phyloP scores from a whole-genome alignment of 768 basidiomycete species.

The Suillus subalutaceus region DNA sequence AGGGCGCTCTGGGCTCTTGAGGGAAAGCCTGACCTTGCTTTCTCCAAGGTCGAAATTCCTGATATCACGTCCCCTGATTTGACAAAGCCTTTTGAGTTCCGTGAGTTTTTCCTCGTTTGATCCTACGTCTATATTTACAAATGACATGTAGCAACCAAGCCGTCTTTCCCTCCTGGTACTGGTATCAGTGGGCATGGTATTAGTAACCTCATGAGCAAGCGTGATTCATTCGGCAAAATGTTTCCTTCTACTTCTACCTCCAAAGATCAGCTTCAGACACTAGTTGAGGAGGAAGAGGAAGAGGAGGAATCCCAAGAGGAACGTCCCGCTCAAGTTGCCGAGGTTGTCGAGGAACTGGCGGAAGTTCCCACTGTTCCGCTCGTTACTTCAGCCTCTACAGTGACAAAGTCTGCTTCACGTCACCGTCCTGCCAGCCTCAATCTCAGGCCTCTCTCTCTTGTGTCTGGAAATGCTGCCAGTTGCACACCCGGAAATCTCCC shows the following conservation, averaged over 20 bases:
- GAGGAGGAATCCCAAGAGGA: constrained; percentile 20
- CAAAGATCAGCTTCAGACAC: constrained; percentile 78
- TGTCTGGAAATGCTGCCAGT: constrained; percentile 50
- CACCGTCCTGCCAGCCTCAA: constrained; percentile 68
- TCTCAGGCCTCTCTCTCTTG: constrained; percentile 73
- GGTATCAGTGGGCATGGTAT: constrained; percentile 43
- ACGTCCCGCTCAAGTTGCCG: constrained; percentile 20
- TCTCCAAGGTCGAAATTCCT: constrained; percentile 82
- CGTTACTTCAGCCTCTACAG: constrained; percentile 34
- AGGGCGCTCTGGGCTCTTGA: constrained; percentile 87
- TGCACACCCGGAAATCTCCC: constrained; percentile 44
- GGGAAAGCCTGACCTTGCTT: constrained; percentile 73
- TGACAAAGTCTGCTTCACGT: constrained; percentile 45
- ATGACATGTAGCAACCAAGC: constrained; percentile 53
- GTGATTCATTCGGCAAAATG: constrained; percentile 80
- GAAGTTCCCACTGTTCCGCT: constrained; percentile 30
- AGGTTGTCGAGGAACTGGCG: constrained; percentile 16
- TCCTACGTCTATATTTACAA: constrained; percentile 5
- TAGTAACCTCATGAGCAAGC: constrained; percentile 57
- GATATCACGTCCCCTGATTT: constrained; percentile 66
- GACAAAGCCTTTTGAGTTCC: constrained; percentile 65
- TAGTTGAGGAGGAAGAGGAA: constrained; percentile 87
- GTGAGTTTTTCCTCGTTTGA: constrained; percentile 45
- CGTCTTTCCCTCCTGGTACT: constrained; percentile 56
- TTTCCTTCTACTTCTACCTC: constrained; percentile 59